phyloP scores from a whole-genome alignment of 257 asterid species.

The Striga asiatica region DNA sequence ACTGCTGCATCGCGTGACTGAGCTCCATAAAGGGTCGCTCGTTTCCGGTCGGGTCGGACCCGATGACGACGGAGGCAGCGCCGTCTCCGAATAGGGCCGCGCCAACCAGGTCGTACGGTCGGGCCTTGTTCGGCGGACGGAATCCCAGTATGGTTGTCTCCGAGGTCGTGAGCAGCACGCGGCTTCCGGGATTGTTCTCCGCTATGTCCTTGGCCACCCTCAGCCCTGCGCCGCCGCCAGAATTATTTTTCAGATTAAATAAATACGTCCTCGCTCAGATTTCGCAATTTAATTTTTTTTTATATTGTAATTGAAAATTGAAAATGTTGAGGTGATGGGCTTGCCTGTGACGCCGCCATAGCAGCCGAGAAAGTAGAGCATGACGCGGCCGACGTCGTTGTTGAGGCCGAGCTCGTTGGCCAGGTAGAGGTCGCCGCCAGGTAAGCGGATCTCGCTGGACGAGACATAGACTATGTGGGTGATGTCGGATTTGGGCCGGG shows the following conservation, averaged over 20 bases:
- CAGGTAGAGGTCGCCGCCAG: slow-evolving; percentile 90
- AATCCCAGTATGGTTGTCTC: slow-evolving; percentile 88
- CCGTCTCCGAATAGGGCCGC: slow-evolving; percentile 93
- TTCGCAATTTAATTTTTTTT: no score
- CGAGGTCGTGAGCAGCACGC: slow-evolving; percentile 67
- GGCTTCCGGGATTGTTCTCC: slow-evolving; percentile 83
- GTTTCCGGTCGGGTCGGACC: slow-evolving; percentile 38
- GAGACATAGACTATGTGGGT: slow-evolving; percentile 85
- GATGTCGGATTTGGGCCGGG: slow-evolving; percentile 39
- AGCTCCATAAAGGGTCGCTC: slow-evolving; percentile 67
- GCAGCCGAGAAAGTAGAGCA: slow-evolving; percentile 88
- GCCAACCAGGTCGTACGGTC: slow-evolving; percentile 85
- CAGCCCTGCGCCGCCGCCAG: slow-evolving; percentile 74
- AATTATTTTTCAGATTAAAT: no score
- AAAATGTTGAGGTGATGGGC: background rate
- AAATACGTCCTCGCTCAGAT: no score
- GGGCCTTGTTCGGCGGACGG: slow-evolving; percentile 62
- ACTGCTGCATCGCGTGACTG: slow-evolving; percentile 59
- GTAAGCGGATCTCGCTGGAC: slow-evolving; percentile 79
- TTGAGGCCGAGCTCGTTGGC: slow-evolving; percentile 57
- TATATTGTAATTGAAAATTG: no score
- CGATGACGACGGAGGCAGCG: slow-evolving; percentile 66
- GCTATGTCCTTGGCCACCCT: slow-evolving; percentile 91
- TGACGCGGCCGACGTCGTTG: slow-evolving; percentile 61
- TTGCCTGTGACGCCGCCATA: slow-evolving; percentile 85